Evolutionary conservation across 352 stramenopile species (phyloP).

Genomic region (Globisporangium paddicum): DNA sequence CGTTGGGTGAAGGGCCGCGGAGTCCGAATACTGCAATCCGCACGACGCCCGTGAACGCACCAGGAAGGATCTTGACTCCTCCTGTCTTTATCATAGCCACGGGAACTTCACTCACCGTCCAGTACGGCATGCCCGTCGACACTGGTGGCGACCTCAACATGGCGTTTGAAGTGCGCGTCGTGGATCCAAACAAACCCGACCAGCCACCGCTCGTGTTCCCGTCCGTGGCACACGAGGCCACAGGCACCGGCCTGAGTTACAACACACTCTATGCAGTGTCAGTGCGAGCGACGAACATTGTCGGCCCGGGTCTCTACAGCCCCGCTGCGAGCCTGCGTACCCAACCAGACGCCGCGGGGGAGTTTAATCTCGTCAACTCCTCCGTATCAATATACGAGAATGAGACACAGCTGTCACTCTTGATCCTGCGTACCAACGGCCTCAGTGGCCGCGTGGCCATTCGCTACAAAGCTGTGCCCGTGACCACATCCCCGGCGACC

Average conservation of each 20-base stretch:
- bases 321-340: conserved; percentile 20
- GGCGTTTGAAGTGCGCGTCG: conserved; percentile 26
- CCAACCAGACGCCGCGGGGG: conserved; percentile 42
- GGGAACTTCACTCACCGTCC: conserved; percentile 32
- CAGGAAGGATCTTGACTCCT: conserved; percentile 24
- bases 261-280: conserved; percentile 30
- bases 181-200: background rate
- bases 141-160: conserved; percentile 33
- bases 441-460: conserved; percentile 39
- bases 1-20: conserved; percentile 23
- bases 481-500: conserved; percentile 12
- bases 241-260: conserved; percentile 23
- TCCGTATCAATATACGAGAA: conserved; percentile 35
- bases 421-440: conserved; percentile 35
- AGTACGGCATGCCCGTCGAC: conserved; percentile 33
- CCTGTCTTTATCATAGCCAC: conserved; percentile 22
- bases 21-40: conserved; percentile 22
- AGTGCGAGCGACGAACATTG: conserved; percentile 31
- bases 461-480: conserved; percentile 15
- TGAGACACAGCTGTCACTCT: conserved; percentile 21
- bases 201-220: background rate
- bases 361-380: conserved; percentile 34
- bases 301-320: conserved; percentile 31
- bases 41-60: conserved; percentile 27
- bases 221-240: conserved; percentile 6